A percentile compares a stretch with the other conserved stretches of the same genome.
Conservation (phyloP, 768 basidiomycete species). For the Baorangia bicolor region DNA sequence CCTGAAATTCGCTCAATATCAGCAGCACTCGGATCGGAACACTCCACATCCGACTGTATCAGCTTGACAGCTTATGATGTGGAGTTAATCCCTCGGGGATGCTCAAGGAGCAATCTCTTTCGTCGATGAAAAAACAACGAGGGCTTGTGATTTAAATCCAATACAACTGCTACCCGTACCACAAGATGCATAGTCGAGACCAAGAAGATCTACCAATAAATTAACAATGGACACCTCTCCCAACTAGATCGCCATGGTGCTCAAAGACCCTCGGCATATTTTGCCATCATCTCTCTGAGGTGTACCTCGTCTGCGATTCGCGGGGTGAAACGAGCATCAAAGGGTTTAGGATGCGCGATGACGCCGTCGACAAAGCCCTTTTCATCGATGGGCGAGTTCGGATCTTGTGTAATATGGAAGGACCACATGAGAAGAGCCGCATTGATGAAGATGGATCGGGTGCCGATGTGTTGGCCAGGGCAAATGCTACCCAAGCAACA, state of each 20-base stretch:
- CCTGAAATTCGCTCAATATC: background rate
- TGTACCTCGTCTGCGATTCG: constrained; percentile 31
- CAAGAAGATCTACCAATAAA: background rate
- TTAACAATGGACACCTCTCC: no score
- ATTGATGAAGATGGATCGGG: constrained; percentile 65
- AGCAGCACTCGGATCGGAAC: background rate
- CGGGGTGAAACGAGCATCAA: constrained; percentile 56
- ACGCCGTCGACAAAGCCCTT: constrained; percentile 63
- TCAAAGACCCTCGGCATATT: constrained; percentile 22
- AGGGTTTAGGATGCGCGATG: constrained; percentile 62
- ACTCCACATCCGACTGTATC: background rate
- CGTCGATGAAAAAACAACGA: no score
- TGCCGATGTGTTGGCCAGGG: constrained; percentile 61
- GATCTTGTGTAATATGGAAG: constrained; percentile 55
- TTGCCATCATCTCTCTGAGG: constrained; percentile 28
- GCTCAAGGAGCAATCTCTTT: no score
- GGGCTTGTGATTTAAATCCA: background rate
- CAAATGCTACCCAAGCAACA: constrained; percentile 46
- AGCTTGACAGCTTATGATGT: no score
- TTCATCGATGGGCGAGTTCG: constrained; percentile 54
- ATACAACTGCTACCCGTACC: background rate
- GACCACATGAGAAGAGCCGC: constrained; percentile 65
- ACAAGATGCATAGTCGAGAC: background rate
- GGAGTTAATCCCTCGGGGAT: background rate
- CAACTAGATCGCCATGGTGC: background rate